A percentile compares a stretch with the other conserved stretches of the same genome.
Evolutionary conservation across 768 basidiomycete genomes (phyloP).

Genomic region (Crassisporium funariophilum): DNA sequence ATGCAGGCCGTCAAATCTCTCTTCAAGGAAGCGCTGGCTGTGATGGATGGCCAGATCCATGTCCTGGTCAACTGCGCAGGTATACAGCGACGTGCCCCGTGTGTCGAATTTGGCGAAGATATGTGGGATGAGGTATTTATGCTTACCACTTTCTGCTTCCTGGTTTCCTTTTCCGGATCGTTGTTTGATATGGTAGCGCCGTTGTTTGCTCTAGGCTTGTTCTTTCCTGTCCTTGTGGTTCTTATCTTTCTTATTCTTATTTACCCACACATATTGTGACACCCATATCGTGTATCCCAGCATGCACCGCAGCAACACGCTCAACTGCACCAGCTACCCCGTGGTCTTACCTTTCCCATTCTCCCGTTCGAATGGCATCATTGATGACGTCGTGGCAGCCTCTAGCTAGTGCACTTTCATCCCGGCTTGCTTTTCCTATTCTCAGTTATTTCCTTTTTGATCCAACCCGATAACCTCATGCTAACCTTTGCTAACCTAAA

Average conservation of each 20-base stretch:
- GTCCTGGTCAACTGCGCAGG: conserved; percentile 75
- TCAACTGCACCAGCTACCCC: too few relatives aligned
- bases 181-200: too few relatives aligned
- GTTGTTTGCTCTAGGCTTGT: too few relatives aligned
- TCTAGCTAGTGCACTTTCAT: neutral
- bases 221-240: conserved; percentile 1
- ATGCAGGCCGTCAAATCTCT: conserved; percentile 41
- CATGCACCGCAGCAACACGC: too few relatives aligned
- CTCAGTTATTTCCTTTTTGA: neutral
- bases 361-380: conserved; percentile 10
- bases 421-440: conserved; percentile 1
- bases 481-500: neutral
- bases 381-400: conserved; percentile 16
- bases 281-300: neutral
- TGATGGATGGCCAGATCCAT: conserved; percentile 46
- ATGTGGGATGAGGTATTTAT: conserved; percentile 54
- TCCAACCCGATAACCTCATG: too few relatives aligned
- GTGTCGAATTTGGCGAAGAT: conserved; percentile 61
- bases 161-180: neutral
- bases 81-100: conserved; percentile 58
- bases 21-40: conserved; percentile 43
- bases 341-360: too few relatives aligned
- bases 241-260: neutral
- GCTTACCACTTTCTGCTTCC: neutral
- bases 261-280: neutral